phyloP scores from a whole-genome alignment of 176 grass and related monocot genomes.

The Elaeis guineensis region DNA sequence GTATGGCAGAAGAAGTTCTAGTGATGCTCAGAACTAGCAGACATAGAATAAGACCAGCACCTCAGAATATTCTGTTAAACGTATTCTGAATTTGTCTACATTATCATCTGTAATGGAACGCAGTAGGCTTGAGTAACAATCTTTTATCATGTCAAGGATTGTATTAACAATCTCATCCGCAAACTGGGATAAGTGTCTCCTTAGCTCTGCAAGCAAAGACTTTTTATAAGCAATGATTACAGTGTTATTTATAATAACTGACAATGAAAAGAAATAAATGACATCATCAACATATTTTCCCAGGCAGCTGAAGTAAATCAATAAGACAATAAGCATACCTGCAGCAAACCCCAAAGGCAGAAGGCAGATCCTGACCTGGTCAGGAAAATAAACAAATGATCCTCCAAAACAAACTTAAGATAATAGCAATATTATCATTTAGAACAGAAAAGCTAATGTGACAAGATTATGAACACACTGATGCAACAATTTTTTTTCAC shows the following conservation, averaged over 20 bases:
- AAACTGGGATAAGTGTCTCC: slow-evolving; percentile 25
- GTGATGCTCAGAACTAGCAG: background rate
- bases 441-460: too few species aligned
- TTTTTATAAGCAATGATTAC: background rate
- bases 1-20: slow-evolving; percentile 13
- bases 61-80: slow-evolving; percentile 54
- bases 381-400: background rate
- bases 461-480: too few species aligned
- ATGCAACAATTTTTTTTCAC: too few species aligned
- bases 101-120: slow-evolving; percentile 22
- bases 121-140: slow-evolving; percentile 27
- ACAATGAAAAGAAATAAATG: background rate
- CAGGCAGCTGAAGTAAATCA: too few species aligned
- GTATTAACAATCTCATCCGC: slow-evolving; percentile 13
- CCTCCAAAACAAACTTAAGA: slow-evolving; percentile 1
- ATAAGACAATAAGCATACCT: slow-evolving; percentile 21
- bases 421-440: too few species aligned
- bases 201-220: slow-evolving; percentile 29
- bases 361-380: slow-evolving; percentile 51
- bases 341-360: slow-evolving; percentile 46
- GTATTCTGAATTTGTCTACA: slow-evolving; percentile 36
- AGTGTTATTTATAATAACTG: background rate
- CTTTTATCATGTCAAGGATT: slow-evolving; percentile 41
- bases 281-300: too few species aligned
- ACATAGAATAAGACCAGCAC: slow-evolving; percentile 23